A percentile compares a stretch with the other conserved stretches of the same genome.
These are phyloP conservation scores for Serendipita sp. DNA, from an alignment of 768 basidiomycete species.

Conservation along the genomic window DNA sequence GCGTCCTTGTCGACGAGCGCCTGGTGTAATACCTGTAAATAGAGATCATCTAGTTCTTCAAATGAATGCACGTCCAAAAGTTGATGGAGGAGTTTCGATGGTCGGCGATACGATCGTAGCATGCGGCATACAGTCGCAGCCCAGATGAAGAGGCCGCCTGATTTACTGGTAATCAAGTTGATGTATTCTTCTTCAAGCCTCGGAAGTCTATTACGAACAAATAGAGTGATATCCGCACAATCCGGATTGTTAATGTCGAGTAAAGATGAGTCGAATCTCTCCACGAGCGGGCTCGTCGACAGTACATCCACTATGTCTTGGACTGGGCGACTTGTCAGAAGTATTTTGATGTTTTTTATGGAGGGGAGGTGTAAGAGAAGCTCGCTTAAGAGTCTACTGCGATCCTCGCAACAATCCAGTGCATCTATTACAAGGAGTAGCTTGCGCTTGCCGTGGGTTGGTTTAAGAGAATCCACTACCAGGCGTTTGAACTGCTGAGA, in stretches of 20 bases:
- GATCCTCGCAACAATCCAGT: neutral
- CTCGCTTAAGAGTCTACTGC: neutral
- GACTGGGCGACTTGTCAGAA: conserved; percentile 1
- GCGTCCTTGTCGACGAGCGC: neutral
- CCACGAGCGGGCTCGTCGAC: neutral
- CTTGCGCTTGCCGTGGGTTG: neutral
- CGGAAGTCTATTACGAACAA: neutral
- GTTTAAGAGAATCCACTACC: neutral
- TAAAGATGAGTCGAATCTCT: neutral
- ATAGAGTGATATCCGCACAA: neutral
- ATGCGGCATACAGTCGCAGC: neutral
- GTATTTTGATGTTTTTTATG: neutral
- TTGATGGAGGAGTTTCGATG: neutral
- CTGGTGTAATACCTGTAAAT: neutral
- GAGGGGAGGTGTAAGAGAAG: neutral
- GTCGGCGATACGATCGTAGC: neutral
- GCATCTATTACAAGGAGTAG: conserved; percentile 1
- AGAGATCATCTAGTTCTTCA: neutral
- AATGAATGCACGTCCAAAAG: neutral
- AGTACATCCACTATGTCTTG: neutral
- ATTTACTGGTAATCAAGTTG: neutral
- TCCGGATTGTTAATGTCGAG: neutral
- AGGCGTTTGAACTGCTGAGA: neutral
- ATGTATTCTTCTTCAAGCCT: neutral
- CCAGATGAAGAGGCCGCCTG: conserved; percentile 1